Conservation (phyloP, 441 rosid genomes). For the Pelargonium fulgidum region DNA sequence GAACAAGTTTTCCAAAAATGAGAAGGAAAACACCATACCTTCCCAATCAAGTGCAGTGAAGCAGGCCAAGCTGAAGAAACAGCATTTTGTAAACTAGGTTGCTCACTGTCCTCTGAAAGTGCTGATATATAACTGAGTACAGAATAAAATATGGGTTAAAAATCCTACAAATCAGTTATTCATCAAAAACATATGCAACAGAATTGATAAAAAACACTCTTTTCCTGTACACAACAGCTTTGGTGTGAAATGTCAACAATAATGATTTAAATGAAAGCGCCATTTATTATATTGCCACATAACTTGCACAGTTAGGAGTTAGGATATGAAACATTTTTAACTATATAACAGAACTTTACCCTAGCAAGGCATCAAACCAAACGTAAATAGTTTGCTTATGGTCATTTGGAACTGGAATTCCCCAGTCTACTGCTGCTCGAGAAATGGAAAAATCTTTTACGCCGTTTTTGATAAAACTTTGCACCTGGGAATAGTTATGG, state of each 20-base stretch:
- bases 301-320: too few species aligned
- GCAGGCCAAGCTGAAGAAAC: conserved; percentile 92
- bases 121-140: conserved; percentile 78
- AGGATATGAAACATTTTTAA: background rate
- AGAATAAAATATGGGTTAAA: conserved; percentile 10
- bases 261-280: too few species aligned
- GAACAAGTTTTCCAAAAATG: background rate
- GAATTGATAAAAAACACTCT: conserved; percentile 1
- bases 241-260: too few species aligned
- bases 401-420: conserved; percentile 90
- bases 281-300: too few species aligned
- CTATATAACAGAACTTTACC: conserved; percentile 36
- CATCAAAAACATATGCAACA: background rate
- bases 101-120: conserved; percentile 47
- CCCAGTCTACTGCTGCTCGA: conserved; percentile 94
- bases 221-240: background rate
- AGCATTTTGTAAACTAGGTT: conserved; percentile 50
- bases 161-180: background rate
- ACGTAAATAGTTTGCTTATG: conserved; percentile 85
- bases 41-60: conserved; percentile 88
- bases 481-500: conserved; percentile 52
- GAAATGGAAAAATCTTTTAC: conserved; percentile 88
- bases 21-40: conserved; percentile 39
- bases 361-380: conserved; percentile 95
- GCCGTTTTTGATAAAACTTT: conserved; percentile 83